phyloP scores from a whole-genome alignment of 805 yeast genomes.

The Teunomyces barrocoloradensis region DNA sequence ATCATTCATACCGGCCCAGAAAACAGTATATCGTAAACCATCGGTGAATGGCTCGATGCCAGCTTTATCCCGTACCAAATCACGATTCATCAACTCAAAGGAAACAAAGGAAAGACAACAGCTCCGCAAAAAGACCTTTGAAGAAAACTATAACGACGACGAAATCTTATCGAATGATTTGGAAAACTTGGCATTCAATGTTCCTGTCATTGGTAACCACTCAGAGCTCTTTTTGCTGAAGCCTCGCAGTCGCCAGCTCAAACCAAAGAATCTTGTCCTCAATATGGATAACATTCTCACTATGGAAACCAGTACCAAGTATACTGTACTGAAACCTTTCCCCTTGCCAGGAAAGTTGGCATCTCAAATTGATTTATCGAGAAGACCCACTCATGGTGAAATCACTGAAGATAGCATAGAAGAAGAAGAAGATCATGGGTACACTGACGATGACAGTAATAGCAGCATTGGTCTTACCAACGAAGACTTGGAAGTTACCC shows the following conservation, averaged over 20 bases:
- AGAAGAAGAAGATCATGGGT: conserved; percentile 18
- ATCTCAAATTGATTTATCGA: conserved; percentile 8
- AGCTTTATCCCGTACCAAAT: conserved; percentile 29
- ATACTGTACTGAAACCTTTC: conserved; percentile 23
- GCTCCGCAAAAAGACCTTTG: conserved; percentile 38
- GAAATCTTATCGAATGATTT: conserved; percentile 36
- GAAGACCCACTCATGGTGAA: conserved; percentile 6
- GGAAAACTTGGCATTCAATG: conserved; percentile 39
- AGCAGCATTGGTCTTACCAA: conserved; percentile 9
- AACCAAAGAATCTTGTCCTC: conserved; percentile 1
- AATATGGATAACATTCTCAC: conserved; percentile 13
- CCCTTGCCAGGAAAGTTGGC: conserved; percentile 30
- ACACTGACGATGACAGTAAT: conserved; percentile 10
- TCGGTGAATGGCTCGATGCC: conserved; percentile 1
- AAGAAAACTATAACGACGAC: conserved; percentile 41
- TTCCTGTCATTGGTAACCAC: conserved; percentile 39
- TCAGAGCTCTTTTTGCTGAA: conserved; percentile 27
- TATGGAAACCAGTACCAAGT: conserved; percentile 21
- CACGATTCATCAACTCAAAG: conserved; percentile 30
- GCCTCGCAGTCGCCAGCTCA: background rate
- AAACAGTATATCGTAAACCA: background rate
- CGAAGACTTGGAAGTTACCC: conserved; percentile 34
- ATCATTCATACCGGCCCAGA: background rate
- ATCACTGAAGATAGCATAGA: conserved; percentile 14
- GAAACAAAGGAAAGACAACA: conserved; percentile 40